Conservation (phyloP, 169 alveolate genomes). For the Cryptosporidium ubiquitum region DNA sequence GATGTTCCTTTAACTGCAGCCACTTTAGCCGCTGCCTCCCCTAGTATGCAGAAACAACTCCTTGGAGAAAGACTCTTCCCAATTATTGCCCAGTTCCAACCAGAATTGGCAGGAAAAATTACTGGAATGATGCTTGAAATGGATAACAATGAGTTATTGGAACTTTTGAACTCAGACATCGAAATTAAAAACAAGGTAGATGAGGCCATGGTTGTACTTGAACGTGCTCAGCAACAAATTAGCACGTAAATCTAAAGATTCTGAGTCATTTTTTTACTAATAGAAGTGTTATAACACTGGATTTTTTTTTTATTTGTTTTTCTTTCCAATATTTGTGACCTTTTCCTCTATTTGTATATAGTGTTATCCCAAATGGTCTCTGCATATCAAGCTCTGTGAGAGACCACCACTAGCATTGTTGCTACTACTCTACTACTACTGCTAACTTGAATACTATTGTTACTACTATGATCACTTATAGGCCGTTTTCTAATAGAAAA, state of each 20-base stretch:
- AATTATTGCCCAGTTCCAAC: slow-evolving; percentile 90
- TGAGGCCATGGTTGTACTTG: slow-evolving; percentile 91
- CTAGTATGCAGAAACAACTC: slow-evolving; percentile 92
- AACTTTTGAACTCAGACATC: slow-evolving; percentile 88
- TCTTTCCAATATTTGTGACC: neutral
- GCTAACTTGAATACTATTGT: too few species aligned
- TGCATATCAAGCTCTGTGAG: too few species aligned
- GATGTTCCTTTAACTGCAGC: slow-evolving; percentile 82
- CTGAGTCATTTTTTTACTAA: neutral
- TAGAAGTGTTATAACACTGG: slow-evolving; percentile 7
- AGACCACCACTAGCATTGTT: too few species aligned
- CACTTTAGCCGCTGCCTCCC: slow-evolving; percentile 87
- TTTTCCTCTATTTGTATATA: too few species aligned
- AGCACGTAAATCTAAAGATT: slow-evolving; percentile 20
- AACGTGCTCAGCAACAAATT: slow-evolving; percentile 78
- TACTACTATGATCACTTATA: too few species aligned
- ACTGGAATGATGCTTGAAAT: slow-evolving; percentile 97
- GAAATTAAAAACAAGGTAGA: slow-evolving; percentile 91
- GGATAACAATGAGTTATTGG: slow-evolving; percentile 93
- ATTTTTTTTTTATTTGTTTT: neutral
- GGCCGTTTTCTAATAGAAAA: too few species aligned
- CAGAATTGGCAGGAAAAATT: slow-evolving; percentile 93
- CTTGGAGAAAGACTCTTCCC: slow-evolving; percentile 94
- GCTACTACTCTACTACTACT: too few species aligned
- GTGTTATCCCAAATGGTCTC: too few species aligned